Evolutionary conservation across 2,329 filamentous ascomycete genomes (phyloP).

Genomic region (Remersonia thermophila): DNA sequence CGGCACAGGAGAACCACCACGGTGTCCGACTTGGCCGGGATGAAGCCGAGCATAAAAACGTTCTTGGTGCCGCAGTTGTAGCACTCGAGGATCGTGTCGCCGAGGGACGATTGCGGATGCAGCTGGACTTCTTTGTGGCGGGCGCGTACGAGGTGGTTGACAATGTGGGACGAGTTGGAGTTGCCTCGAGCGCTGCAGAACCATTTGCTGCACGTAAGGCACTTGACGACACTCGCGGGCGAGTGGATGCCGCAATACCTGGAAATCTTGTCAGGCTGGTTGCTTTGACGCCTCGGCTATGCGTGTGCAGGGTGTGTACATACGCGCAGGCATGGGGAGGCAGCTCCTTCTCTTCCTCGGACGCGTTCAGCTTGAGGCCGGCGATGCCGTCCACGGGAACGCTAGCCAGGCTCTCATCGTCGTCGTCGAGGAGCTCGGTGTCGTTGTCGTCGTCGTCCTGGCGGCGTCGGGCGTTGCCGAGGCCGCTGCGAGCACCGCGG

Average conservation of each 20-base stretch:
- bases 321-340: conserved; percentile 94
- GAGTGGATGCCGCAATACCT: conserved; percentile 98
- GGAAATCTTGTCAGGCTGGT: conserved; percentile 3
- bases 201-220: conserved; percentile 92
- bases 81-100: conserved; percentile 93
- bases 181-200: conserved; percentile 97
- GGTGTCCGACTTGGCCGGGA: conserved; percentile 95
- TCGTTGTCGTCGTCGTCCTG: conserved; percentile 85
- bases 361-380: conserved; percentile 43
- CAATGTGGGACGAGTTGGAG: conserved; percentile 91
- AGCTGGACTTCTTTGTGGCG: conserved; percentile 98
- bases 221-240: conserved; percentile 89
- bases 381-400: conserved; percentile 66
- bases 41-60: conserved; percentile 93
- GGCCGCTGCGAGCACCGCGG: conserved; percentile 38
- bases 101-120: conserved; percentile 82
- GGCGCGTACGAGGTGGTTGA: conserved; percentile 93
- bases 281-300: too few relatives aligned
- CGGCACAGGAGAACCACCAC: conserved; percentile 94
- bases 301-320: conserved; percentile 29
- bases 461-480: conserved; percentile 34
- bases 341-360: conserved; percentile 79
- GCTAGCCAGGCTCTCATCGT: conserved; percentile 64
- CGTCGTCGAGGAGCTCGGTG: conserved; percentile 70
- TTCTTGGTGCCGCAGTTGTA: conserved; percentile 99